phyloP scores from a whole-genome alignment of 495 filamentous ascomycete species.

The Penicillium robsamsonii region DNA sequence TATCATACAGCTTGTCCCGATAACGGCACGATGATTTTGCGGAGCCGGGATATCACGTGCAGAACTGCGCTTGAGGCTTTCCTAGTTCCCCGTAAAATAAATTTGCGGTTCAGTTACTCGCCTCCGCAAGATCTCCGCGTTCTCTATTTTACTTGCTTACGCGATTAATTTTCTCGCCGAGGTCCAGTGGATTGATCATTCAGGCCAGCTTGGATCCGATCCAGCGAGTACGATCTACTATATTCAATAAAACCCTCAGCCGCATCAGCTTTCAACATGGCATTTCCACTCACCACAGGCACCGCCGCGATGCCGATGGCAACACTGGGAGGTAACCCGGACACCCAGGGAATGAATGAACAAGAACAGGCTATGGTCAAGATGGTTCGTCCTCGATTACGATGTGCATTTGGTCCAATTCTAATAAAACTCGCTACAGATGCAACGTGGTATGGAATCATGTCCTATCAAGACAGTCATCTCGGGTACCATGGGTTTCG shows the following conservation, averaged over 20 bases:
- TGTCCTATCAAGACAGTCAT: constrained; percentile 82
- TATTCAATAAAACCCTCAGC: background rate
- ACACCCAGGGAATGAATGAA: constrained; percentile 47
- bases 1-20: background rate
- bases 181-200: constrained; percentile 1
- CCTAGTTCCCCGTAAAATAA: constrained; percentile 29
- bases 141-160: constrained; percentile 3
- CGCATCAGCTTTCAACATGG: constrained; percentile 34
- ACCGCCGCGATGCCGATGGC: constrained; percentile 29
- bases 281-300: constrained; percentile 45
- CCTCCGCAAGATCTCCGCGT: constrained; percentile 38
- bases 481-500: constrained; percentile 84
- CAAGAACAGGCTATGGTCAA: constrained; percentile 55
- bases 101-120: constrained; percentile 31
- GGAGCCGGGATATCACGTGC: constrained; percentile 21
- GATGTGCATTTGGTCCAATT: constrained; percentile 26
- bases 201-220: background rate
- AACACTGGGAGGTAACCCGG: constrained; percentile 27
- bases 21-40: constrained; percentile 5
- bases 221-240: background rate
- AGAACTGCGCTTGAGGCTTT: constrained; percentile 15
- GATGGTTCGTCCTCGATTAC: constrained; percentile 42
- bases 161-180: background rate
- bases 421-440: constrained; percentile 43
- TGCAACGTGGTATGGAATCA: constrained; percentile 82